Evolutionary conservation across 331 rosid genomes (phyloP).

Genomic region (Saraca asoca): DNA sequence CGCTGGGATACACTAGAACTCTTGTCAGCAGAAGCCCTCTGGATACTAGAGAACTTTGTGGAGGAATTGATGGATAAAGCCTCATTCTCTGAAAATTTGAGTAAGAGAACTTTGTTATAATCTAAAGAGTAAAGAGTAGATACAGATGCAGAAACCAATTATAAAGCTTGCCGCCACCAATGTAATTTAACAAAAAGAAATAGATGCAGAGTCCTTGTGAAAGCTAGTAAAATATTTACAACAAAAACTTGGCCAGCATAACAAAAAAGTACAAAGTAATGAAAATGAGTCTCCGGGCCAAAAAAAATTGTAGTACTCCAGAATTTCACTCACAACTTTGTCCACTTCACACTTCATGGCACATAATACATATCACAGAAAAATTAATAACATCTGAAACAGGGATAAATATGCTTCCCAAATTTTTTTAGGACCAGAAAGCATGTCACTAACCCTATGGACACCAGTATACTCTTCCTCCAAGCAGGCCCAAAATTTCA

Average conservation of each 20-base stretch:
- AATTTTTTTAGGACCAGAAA: no score
- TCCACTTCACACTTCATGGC: not conserved
- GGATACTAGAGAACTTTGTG: slow-evolving; percentile 38
- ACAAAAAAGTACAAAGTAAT: no score
- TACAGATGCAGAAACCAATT: slow-evolving; percentile 16
- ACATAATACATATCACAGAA: not conserved
- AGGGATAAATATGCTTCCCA: not conserved
- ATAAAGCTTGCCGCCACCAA: slow-evolving; percentile 25
- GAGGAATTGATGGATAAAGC: slow-evolving; percentile 42
- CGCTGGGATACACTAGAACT: slow-evolving; percentile 46
- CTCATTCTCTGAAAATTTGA: slow-evolving; percentile 50
- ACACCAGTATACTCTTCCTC: not conserved
- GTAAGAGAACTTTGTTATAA: slow-evolving; percentile 32
- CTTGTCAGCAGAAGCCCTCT: slow-evolving; percentile 48
- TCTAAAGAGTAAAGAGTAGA: slow-evolving; percentile 9
- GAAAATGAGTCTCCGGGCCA: not conserved
- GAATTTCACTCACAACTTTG: not conserved
- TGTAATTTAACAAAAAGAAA: slow-evolving; percentile 16
- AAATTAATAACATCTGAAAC: not conserved
- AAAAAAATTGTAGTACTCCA: no score
- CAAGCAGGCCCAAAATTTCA: not conserved
- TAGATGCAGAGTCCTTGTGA: not conserved
- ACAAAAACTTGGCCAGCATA: slow-evolving; percentile 11
- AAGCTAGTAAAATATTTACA: not conserved
- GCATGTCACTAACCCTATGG: not conserved